Evolutionary conservation across 2,329 filamentous ascomycete species (phyloP), one percentile per base, ranked within the genome.

Genomic region (Fusarium burgessii): DNA sequence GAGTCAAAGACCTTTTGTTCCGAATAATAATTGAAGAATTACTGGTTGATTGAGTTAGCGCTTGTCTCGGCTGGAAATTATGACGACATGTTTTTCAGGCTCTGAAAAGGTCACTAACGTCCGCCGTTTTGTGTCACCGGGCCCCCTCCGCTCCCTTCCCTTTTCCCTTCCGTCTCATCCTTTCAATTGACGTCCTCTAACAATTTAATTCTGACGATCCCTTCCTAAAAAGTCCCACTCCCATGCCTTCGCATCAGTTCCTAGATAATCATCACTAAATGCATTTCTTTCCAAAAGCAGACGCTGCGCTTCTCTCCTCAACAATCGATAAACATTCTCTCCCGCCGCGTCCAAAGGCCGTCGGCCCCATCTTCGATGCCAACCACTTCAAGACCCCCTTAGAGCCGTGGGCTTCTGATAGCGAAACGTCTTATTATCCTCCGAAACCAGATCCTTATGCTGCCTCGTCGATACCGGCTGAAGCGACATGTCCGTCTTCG

Each of bases 221-320:
- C 7, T 60, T 25, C 25, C 57, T n/a, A 25, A 43, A 38, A 11
- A 32, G 36, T 13, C 1, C 13, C 17, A 7, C 6, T 4, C 14
- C n/a, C 29, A 47, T 33, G 38, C 35, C 29, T 33, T 32, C 17
- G 9, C 52, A 45, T 2, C n/a, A 38, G 2, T 17, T 41, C 13
- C 29, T 47, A 42, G 18, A 25, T 7, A 1, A 38, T 17, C 11
- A 38, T 25, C 38, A 27, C 25, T 68, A 68, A 67, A 68, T 68
- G 65, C 56, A 41, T 67, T 78, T 78, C 66, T 74, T 75, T 54
- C 77, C 77, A 8, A 66, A 49, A 49, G 77, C 72, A 15, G 77
- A 78, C 40, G 72, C 74, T 5, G 60, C 65, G 17, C 57, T 78
- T 6, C 63, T 78, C 35, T 67, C 69, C n/a, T 59, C 76, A 11